Evolutionary conservation across 2,329 filamentous ascomycete genomes (phyloP).

Genomic region (Fusarium paranaense): DNA sequence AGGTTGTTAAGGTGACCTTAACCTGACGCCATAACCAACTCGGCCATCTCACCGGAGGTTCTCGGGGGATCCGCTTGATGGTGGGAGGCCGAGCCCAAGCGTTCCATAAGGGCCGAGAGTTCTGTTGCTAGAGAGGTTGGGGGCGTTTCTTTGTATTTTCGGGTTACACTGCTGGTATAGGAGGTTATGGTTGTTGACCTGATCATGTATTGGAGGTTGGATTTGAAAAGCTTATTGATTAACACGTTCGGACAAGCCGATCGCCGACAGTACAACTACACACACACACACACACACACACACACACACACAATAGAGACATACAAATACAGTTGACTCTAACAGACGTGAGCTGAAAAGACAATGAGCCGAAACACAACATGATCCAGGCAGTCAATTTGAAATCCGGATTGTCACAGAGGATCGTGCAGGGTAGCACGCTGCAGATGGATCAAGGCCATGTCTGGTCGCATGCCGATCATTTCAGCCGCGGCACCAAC

Average conservation of each 20-base stretch:
- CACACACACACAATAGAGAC: neutral
- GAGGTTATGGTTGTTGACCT: neutral
- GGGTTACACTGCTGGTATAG: too few relatives aligned
- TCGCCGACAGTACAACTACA: neutral
- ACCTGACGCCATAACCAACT: slow-evolving; percentile 40
- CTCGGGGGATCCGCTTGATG: slow-evolving; percentile 26
- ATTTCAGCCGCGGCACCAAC: neutral
- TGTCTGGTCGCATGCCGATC: neutral
- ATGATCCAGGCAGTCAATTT: neutral
- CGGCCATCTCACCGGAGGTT: slow-evolving; percentile 34
- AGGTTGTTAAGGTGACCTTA: slow-evolving; percentile 37
- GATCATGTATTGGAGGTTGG: neutral
- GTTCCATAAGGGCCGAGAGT: slow-evolving; percentile 1
- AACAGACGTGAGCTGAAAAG: neutral
- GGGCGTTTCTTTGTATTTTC: neutral
- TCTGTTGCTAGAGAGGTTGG: neutral
- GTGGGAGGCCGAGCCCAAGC: neutral
- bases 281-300: neutral
- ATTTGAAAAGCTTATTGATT: neutral
- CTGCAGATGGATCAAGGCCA: neutral
- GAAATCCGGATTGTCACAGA: neutral
- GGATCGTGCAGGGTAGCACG: neutral
- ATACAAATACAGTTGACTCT: neutral
- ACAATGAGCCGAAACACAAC: neutral
- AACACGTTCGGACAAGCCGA: neutral